Evolutionary conservation across 2,329 filamentous ascomycete genomes (phyloP), one percentile per base, ranked within the genome.

Genomic region (Macroventuria anomochaeta): DNA sequence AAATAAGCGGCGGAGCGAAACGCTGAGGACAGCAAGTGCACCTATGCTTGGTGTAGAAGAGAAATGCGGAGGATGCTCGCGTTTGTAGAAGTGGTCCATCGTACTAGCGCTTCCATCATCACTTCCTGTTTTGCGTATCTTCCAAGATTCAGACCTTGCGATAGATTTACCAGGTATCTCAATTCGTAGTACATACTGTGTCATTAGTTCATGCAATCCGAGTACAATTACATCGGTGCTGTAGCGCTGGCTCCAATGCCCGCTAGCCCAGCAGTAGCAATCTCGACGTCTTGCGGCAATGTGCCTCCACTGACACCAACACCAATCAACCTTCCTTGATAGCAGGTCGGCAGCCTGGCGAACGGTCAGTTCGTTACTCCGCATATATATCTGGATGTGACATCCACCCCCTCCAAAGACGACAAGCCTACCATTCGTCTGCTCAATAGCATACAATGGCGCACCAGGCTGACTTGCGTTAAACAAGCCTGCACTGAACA

Each of bases 231-330:
- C 39, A 41, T 44, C 5, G 51, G 36, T 5, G 40, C 33, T 12
- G 23, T 20, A 25, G 34, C 44, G 26, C 51, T 54, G 10, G 53
- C 53, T 15, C 53, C 47, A 39, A 56, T 47, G 6, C 46, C 47
- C 5, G 32, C 28, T 23, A 52, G 21, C 3, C n/a, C 53, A 18
- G 53, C 46, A 11, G 36, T 40, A 17, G 63, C 65, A 36, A 69
- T 63, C 53, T 61, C 44, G 3, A 68, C 50, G 57, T 71, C 69
- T 43, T 70, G 65, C 10, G 48, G 39, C 5, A 70, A 65, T 0
- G 61, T 59, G 1, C 68, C 69, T 13, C 69, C 69, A 47, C 65
- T 69, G 8, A 68, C 67, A 48, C 68, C 63, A 18, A 63, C 64
- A 2, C 68, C 67, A 49, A 71, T 65, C 43, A 71, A 48, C 13